phyloP scores from a whole-genome alignment of 441 rosid species.

The Aleurites moluccanus region DNA sequence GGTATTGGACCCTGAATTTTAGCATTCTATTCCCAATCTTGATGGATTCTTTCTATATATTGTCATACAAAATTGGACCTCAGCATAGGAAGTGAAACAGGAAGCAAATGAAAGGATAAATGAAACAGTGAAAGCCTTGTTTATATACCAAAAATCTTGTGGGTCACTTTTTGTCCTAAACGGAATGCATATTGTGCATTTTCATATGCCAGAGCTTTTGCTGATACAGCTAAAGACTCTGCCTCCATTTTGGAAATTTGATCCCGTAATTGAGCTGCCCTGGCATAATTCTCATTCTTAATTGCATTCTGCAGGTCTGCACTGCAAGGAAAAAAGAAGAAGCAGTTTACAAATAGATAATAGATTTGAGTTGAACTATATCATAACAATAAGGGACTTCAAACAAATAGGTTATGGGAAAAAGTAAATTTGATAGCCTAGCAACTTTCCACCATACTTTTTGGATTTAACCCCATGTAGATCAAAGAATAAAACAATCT shows the following conservation, averaged over 20 bases:
- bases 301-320: conserved; percentile 86
- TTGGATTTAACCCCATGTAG: not conserved
- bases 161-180: conserved; percentile 91
- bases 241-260: conserved; percentile 78
- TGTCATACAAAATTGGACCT: not conserved
- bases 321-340: conserved; percentile 44
- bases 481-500: not conserved
- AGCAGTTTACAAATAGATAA: conserved; percentile 13
- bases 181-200: conserved; percentile 77
- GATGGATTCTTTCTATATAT: not conserved
- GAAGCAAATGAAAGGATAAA: conserved; percentile 13
- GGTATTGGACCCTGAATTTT: not conserved
- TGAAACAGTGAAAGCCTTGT: conserved; percentile 22
- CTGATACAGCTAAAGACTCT: conserved; percentile 86
- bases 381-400: not conserved
- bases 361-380: conserved; percentile 12
- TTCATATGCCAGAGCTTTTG: conserved; percentile 77
- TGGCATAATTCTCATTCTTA: conserved; percentile 72
- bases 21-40: not conserved
- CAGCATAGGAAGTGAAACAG: not conserved
- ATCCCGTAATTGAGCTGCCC: conserved; percentile 80
- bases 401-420: conserved; percentile 2
- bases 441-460: not conserved
- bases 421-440: not conserved
- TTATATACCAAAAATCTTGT: conserved; percentile 65